A percentile compares a stretch with the other conserved stretches of the same genome.
Evolutionary conservation across 1,284 basidiomycete species (phyloP).

Genomic region (Mixia osmundae): DNA sequence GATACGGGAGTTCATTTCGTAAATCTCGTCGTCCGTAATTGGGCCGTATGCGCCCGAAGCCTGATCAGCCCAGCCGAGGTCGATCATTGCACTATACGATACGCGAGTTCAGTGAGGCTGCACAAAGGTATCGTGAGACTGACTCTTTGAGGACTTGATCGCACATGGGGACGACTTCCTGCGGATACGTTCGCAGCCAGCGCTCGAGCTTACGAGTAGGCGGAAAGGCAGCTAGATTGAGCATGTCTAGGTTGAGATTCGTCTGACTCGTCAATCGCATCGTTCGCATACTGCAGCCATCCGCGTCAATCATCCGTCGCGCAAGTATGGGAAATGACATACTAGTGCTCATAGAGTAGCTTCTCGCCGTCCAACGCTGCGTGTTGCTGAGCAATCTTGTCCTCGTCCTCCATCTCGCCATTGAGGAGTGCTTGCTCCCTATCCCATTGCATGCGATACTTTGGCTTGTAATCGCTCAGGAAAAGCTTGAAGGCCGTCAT

Average conservation of each 20-base stretch:
- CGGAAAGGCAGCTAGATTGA: slow-evolving; percentile 72
- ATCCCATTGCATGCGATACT: slow-evolving; percentile 60
- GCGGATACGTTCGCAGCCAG: slow-evolving; percentile 61
- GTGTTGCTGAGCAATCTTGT: no score
- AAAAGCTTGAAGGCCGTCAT: slow-evolving; percentile 81
- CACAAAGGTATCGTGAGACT: slow-evolving; percentile 7
- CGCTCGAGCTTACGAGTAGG: slow-evolving; percentile 45
- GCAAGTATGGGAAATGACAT: background rate
- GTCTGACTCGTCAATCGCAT: slow-evolving; percentile 80
- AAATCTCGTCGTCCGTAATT: slow-evolving; percentile 49
- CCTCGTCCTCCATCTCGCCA: slow-evolving; percentile 33
- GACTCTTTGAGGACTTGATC: slow-evolving; percentile 79
- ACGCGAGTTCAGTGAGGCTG: background rate
- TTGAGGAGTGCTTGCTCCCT: slow-evolving; percentile 37
- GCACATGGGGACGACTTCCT: slow-evolving; percentile 89
- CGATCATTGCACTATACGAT: slow-evolving; percentile 36
- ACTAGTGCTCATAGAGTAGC: slow-evolving; percentile 19
- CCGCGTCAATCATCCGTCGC: slow-evolving; percentile 1
- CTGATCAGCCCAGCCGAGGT: slow-evolving; percentile 52
- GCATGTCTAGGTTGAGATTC: slow-evolving; percentile 72
- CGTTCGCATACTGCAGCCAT: slow-evolving; percentile 30
- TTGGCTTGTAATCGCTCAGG: slow-evolving; percentile 73
- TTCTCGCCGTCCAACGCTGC: slow-evolving; percentile 45
- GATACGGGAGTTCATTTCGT: slow-evolving; percentile 50
- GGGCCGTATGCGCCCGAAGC: slow-evolving; percentile 36